Evolutionary conservation across 441 rosid genomes (phyloP), one percentile per base, ranked within the genome.

Genomic region (Populus hybrid): DNA sequence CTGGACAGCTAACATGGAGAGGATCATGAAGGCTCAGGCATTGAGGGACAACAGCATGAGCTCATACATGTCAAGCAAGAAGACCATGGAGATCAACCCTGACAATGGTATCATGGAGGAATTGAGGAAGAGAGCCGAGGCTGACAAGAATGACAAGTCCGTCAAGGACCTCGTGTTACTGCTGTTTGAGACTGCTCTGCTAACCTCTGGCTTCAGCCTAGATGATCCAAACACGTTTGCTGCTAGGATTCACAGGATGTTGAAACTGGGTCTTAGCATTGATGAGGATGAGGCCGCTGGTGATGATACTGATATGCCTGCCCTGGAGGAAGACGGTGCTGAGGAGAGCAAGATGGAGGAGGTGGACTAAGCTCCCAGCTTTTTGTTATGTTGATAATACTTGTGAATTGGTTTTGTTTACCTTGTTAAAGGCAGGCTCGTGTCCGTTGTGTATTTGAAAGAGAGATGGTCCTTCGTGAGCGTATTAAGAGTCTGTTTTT

Each of bases 321-420:
- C 88, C 1, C 66, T 94, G 80, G 97, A 92, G 78, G 98, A 93
- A 26, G 95, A 86, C 5, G 94, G 76, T 18, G 90, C 86, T 3
- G 97, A 93, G 84, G 98, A 89, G 81, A 93, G 95, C 86, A 93
- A 91, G 88, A 93, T 93, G 98, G 98, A 93, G 77, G 97, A 90
- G 42, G 98, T 93, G 0, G 98, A 93, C 75, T 91, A 77, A 32
- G 74, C 11, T 36, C 23, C 34, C 6, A 30, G 26, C 11, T 12
- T 24, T 4, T 16, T 28, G 70, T 11, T 1, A 1, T 35, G 71
- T 21, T 69, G 50, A 2, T 9, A 2, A 32, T 18, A 32, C 46
- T 16, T 9, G 21, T 35, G 3, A 12, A 32, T 16, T 14, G n/a
- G 7, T 6, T 11, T 24, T 14, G 11, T 18, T 38, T 8, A 3